Base-by-base conservation (phyloP, 163 green algal genomes). In the Prototheca cutis region DNA sequence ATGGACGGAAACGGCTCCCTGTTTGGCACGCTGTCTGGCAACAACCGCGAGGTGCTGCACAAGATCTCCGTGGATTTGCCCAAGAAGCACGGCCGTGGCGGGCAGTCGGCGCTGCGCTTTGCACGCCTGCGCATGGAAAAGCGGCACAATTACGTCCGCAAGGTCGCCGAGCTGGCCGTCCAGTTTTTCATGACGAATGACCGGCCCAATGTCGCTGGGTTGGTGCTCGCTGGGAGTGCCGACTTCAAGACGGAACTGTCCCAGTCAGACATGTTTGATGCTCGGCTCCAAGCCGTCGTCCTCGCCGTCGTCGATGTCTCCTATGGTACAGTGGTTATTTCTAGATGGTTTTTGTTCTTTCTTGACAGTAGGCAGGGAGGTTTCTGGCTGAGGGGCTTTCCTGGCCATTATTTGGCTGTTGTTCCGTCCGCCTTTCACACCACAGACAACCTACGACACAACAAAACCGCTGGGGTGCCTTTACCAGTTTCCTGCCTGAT, bases 131-230 rank as follows among this genome's bases (percentile, higher is more conserved):
- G 92, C 40, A 80, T 97, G 70, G 92, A 99, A 75, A 99, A 99
- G 78, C 79, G 92, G 3, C 92, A 99, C 78, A 99, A 99, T 78
- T 99, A 99, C 67, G 89, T 99, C 19, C 83, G 91, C 48, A 98
- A 93, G 80, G 86, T 96, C 32, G 91, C 91, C 8, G 91, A 98
- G 81, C 68, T 91, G 55, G 81, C 89, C 6, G 80, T 81, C 49
- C 88, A 97, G 71, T 85, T 93, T 54, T 98, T 96, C 77, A 97
- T 98, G 77, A 86, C 84, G 62, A 53, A n/a, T 1, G 88, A 97
- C 71, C 77, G 82, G 56, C 82, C 84, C 21, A 99, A 99, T 72
- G 90, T 99, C 54, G 73, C 89, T 13, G 92, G 92, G 13, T 75
- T 99, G 32, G 82, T 99, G 34, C 80, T 99, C 33, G 89, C 88